Evolutionary conservation across 257 asterid genomes (phyloP), one percentile per base, ranked within the genome.

Genomic region (Solanum ossicruentum): DNA sequence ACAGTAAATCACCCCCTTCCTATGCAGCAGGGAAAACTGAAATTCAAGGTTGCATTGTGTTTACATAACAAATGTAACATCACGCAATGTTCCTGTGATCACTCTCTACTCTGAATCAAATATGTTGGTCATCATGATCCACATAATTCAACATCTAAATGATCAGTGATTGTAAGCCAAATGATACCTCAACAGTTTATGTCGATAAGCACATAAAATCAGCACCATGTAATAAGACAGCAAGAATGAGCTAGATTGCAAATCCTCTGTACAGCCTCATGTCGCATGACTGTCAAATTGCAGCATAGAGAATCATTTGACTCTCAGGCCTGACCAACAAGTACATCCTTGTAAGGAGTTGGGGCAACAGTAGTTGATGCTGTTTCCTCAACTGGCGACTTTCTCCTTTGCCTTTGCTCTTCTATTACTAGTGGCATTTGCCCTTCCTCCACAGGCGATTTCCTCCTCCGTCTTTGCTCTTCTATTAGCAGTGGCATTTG

Each of bases 311-410:
- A 66, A 66, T 26, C 9, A 47, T 75, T 3, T 1, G 8, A 75
- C 43, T 75, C 82, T 92, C 86, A 93, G 20, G 86, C 73, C 79
- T 87, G 87, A 81, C 94, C 92, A 5, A 91, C 52, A 54, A 94
- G 98, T 55, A 88, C 92, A 85, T 94, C 95, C 86, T 89, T 93
- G 89, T 93, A 94, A 54, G 95, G 95, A 26, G 90, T 89, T 57
- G 92, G 83, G 55, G 86, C 71, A 32, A 66, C 32, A 5, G 82
- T 70, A 6, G 87, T 9, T 21, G 75, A 47, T 36, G 75, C 36
- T 73, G 78, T 73, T 69, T 85, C 84, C 66, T 84, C 88, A 77
- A 87, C 84, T 20, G 60, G 75, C 12, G 57, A 84, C 28, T 63
- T 52, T 49, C 81, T 86, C 83, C 82, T 88, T 75, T 55, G 81